Conservation (phyloP, 1,284 basidiomycete genomes). For the Sphagnurus paluster region DNA sequence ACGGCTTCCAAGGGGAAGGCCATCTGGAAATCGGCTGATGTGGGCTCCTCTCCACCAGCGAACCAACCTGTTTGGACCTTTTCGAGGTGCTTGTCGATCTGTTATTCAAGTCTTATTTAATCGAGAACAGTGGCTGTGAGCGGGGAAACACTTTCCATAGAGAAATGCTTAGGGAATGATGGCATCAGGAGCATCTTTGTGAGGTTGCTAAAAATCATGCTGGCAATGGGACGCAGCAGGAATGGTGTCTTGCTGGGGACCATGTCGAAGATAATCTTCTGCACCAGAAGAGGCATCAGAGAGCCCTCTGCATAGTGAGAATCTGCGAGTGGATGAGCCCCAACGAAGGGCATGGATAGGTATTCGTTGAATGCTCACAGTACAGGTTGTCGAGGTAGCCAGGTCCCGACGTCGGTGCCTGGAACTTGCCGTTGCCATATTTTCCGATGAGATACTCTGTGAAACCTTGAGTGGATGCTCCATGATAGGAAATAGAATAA, state of each 20-base stretch:
- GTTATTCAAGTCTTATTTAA: too few relatives aligned
- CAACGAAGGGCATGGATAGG: neutral
- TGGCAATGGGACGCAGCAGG: conserved; percentile 35
- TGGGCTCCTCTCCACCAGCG: conserved; percentile 14
- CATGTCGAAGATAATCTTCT: conserved; percentile 32
- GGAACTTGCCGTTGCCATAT: conserved; percentile 40
- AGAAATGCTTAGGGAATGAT: conserved; percentile 29
- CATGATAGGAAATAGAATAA: neutral
- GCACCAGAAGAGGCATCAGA: conserved; percentile 37
- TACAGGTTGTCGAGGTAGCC: conserved; percentile 38
- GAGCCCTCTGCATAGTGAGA: conserved; percentile 44
- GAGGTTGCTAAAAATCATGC: conserved; percentile 29
- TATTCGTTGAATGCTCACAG: conserved; percentile 27
- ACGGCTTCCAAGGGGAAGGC: conserved; percentile 10
- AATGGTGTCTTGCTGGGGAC: conserved; percentile 34
- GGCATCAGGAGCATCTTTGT: conserved; percentile 28
- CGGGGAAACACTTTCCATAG: conserved; percentile 31
- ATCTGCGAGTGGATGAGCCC: conserved; percentile 21
- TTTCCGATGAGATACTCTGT: conserved; percentile 43
- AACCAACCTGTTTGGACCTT: conserved; percentile 23
- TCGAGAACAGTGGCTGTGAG: neutral
- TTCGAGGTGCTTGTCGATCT: conserved; percentile 37
- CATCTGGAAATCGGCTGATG: conserved; percentile 16
- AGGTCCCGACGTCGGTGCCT: conserved; percentile 33
- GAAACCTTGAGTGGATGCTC: neutral